Evolutionary conservation across 78 protist species (phyloP).

Genomic region (Capsaspora owczarzaki): DNA sequence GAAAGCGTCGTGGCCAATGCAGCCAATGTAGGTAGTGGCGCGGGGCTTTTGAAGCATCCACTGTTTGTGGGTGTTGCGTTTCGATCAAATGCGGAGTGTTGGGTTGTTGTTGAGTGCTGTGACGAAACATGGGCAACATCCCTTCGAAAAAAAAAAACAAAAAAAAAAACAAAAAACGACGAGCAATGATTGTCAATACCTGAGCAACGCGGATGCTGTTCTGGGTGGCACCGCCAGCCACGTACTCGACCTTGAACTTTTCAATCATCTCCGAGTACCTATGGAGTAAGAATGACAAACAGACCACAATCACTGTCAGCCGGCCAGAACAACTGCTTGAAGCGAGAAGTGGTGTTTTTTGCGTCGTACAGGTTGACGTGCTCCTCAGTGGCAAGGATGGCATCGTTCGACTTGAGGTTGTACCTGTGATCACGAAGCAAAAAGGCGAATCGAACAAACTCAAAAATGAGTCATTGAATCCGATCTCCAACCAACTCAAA

Average conservation of each 20-base stretch:
- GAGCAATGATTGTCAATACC: too few species aligned
- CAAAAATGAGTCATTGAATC: too few species aligned
- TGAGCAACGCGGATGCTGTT: conserved; percentile 74
- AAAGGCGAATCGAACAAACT: too few species aligned
- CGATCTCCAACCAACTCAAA: too few species aligned
- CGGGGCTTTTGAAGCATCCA: conserved; percentile 68
- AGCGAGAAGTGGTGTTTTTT: too few species aligned
- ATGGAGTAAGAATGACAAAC: background rate
- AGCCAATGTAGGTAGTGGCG: conserved; percentile 69
- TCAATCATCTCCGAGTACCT: conserved; percentile 65
- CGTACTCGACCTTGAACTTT: conserved; percentile 56
- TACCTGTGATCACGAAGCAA: too few species aligned
- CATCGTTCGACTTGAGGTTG: conserved; percentile 59
- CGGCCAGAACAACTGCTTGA: background rate
- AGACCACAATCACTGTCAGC: background rate
- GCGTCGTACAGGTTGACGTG: conserved; percentile 78
- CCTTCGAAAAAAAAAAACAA: too few species aligned
- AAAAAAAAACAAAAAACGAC: too few species aligned
- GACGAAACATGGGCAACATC: background rate
- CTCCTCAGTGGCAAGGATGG: conserved; percentile 83
- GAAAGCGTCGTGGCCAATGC: conserved; percentile 82
- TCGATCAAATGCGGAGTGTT: background rate
- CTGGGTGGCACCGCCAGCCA: conserved; percentile 89
- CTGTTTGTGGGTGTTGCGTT: background rate
- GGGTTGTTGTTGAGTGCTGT: too few species aligned